phyloP scores from a whole-genome alignment of 805 yeast genomes.

The Wickerhamomyces alni region DNA sequence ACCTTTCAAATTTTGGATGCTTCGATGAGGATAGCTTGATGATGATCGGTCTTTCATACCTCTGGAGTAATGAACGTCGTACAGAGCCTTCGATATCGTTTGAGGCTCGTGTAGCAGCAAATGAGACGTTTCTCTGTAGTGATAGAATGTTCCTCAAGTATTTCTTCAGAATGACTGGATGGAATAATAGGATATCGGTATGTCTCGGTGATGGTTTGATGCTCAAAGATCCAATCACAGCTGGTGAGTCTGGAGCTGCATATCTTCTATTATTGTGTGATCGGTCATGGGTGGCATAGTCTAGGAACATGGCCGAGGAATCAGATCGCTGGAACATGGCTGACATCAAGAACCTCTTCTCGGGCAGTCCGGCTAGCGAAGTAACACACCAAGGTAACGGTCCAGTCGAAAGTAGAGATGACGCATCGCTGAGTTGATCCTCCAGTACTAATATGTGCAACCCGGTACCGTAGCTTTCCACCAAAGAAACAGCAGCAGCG shows the following conservation, averaged over 20 bases:
- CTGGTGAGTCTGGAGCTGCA: neutral
- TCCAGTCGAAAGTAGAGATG: constrained; percentile 1
- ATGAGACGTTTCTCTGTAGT: neutral
- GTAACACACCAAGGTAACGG: constrained; percentile 11
- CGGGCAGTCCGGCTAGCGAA: neutral
- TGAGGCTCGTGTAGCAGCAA: neutral
- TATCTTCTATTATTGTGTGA: neutral
- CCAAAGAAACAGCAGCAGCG: constrained; percentile 1
- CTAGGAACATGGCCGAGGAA: constrained; percentile 10
- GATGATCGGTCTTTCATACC: neutral
- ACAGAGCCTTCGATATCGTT: neutral
- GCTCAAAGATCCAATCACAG: neutral
- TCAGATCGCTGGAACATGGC: neutral
- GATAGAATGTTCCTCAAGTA: constrained; percentile 2
- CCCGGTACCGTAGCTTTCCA: constrained; percentile 1
- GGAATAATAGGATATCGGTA: constrained; percentile 5
- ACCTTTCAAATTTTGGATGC: neutral
- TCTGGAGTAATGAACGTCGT: neutral
- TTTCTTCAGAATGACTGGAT: constrained; percentile 2
- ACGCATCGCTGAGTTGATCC: neutral
- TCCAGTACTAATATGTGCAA: constrained; percentile 3
- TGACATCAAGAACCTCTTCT: neutral
- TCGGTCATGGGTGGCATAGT: neutral
- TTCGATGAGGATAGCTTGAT: neutral
- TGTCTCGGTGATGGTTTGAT: constrained; percentile 8